A percentile compares a stretch with the other conserved stretches of the same genome.
Conservation (phyloP, 73 alveolate genomes). For the Durusdinium trenchii region DNA sequence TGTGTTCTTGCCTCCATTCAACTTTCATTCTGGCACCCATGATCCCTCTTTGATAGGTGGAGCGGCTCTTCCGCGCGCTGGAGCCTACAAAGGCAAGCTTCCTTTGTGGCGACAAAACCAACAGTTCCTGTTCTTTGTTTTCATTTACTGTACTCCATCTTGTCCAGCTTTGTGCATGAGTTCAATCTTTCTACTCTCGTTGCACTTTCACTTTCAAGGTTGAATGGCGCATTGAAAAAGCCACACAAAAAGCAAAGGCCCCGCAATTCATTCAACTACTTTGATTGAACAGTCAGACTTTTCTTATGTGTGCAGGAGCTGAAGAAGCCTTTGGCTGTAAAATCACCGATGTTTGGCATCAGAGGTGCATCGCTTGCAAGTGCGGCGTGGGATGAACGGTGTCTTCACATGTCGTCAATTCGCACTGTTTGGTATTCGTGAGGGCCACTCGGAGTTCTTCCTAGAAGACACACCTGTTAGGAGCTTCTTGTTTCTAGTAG, state of each 20-base stretch:
- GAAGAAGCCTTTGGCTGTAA: conserved; percentile 74
- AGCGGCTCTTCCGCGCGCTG: conserved; percentile 74
- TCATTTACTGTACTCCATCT: no score
- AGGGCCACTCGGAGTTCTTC: conserved; percentile 79
- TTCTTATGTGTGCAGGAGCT: not conserved
- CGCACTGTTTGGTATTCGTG: conserved; percentile 54
- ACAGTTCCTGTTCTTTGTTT: no score
- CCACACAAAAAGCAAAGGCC: conserved; percentile 57
- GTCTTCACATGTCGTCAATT: not conserved
- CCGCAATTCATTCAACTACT: no score
- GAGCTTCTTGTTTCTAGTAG: no score
- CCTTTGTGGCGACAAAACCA: no score
- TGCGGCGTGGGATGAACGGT: not conserved
- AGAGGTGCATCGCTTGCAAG: not conserved
- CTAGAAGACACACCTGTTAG: no score
- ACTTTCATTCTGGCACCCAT: no score
- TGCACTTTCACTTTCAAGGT: conserved; percentile 48
- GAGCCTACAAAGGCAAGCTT: conserved; percentile 66
- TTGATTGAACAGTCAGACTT: not conserved
- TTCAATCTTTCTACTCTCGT: no score
- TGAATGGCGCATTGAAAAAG: conserved; percentile 82
- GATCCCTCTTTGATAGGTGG: conserved; percentile 55
- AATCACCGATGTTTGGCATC: conserved; percentile 61
- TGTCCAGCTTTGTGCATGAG: no score
- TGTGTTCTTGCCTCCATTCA: no score